A percentile compares a stretch with the other conserved stretches of the same genome.
phyloP scores from a whole-genome alignment of 108 stramenopile species.

The Fistulifera pelliculosa region DNA sequence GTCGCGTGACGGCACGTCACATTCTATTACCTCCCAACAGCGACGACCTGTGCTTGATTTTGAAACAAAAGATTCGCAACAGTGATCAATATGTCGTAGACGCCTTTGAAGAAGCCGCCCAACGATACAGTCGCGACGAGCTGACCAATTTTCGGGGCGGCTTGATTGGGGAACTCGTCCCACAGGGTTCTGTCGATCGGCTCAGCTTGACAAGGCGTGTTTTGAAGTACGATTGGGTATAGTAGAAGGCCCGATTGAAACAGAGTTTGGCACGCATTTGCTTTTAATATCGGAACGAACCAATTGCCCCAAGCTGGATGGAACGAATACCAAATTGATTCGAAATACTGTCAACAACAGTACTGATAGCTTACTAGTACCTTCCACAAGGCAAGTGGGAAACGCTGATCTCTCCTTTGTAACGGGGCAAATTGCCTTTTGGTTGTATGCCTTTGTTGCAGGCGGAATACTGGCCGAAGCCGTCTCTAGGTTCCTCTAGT shows the following conservation, averaged over 20 bases:
- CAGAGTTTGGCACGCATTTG: slow-evolving; percentile 48
- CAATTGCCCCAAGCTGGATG: slow-evolving; percentile 62
- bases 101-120: slow-evolving; percentile 41
- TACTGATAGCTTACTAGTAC: slow-evolving; percentile 1
- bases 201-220: slow-evolving; percentile 34
- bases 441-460: neutral
- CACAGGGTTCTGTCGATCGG: slow-evolving; percentile 49
- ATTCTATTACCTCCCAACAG: slow-evolving; percentile 42
- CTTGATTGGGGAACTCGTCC: slow-evolving; percentile 36
- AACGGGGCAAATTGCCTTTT: neutral
- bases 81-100: slow-evolving; percentile 34
- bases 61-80: slow-evolving; percentile 1
- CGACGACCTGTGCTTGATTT: slow-evolving; percentile 6
- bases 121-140: slow-evolving; percentile 40
- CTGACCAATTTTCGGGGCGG: slow-evolving; percentile 45
- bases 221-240: slow-evolving; percentile 37
- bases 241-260: slow-evolving; percentile 46
- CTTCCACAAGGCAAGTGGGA: neutral
- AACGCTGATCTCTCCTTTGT: neutral
- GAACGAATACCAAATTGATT: slow-evolving; percentile 29
- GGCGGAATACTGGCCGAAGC: slow-evolving; percentile 1
- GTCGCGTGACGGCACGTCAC: slow-evolving; percentile 53
- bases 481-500: neutral
- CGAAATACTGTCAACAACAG: slow-evolving; percentile 16
- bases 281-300: slow-evolving; percentile 51